Base-by-base conservation (phyloP, 345 rosid species). In the Brassica carinata region DNA sequence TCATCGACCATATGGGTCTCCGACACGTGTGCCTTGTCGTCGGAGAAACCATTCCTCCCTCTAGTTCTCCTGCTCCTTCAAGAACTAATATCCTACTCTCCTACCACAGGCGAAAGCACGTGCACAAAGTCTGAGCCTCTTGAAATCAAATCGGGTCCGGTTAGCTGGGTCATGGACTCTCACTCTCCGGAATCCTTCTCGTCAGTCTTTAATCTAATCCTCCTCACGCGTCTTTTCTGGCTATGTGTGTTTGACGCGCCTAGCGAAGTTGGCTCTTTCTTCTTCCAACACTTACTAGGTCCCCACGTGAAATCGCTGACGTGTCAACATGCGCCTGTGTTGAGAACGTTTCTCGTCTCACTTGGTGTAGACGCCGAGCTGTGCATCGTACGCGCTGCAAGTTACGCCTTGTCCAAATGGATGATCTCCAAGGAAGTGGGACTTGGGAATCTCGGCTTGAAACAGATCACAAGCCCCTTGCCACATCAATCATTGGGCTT, bases 351-450 rank as follows among this genome's bases (percentile, higher is more conserved):
- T 82, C 69, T 94, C 8, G 73, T 79, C n/a, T 79, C 91, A 0
- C 80, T 85, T 1, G 98, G 98, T 13, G 89, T 86, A 11, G 97
- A 94, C 31, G 86, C 79, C 2, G 96, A 94, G 88, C 85, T 87
- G 3, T 87, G 89, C 69, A 89, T 94, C 82, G 87, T 84, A 89
- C 94, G 96, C 53, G 81, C 96, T 36, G 62, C 89, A 2, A 93
- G 94, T 15, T 94, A 92, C 86, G 87, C 90, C 79, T 64, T 90
- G 57, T 86, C 92, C n/a, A 94, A 94, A 76, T 94, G 91, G 97
- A 77, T 86, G 53, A 89, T 94, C 58, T 84, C 88, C 66, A 89
- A 83, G 71, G 91, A 91, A 61, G 80, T 94, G 8, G 92, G 92
- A 19, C 85, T 85, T 3, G 98, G 97, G 33, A 73, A 89, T 66